Evolutionary conservation across 2,329 filamentous ascomycete genomes (phyloP).

Genomic region (Geosmithia flava): DNA sequence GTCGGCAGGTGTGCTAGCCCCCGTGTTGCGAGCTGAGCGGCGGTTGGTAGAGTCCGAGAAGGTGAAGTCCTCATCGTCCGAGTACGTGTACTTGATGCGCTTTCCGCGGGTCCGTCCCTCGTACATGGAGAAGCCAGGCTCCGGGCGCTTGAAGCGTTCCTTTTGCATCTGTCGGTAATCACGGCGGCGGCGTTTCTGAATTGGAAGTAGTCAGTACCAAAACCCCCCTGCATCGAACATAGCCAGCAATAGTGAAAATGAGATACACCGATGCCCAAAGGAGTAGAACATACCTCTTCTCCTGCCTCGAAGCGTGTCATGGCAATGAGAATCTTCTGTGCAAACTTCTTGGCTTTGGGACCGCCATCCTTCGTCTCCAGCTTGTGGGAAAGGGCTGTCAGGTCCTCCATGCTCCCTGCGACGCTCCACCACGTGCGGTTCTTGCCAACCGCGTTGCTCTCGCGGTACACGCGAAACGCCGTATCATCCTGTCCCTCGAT

Average conservation of each 20-base stretch:
- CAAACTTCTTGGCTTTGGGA: conserved; percentile 66
- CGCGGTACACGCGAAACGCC: conserved; percentile 83
- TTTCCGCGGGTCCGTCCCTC: conserved; percentile 94
- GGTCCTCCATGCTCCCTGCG: conserved; percentile 79
- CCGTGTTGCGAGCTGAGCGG: conserved; percentile 63
- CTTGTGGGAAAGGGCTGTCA: conserved; percentile 63
- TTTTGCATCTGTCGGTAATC: conserved; percentile 83
- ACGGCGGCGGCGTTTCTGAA: conserved; percentile 77
- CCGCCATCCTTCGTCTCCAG: conserved; percentile 66
- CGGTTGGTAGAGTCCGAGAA: conserved; percentile 52
- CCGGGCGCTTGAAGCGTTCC: conserved; percentile 75
- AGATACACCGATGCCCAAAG: neutral
- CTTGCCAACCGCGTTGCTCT: conserved; percentile 71
- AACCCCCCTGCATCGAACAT: neutral
- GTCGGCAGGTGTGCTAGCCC: conserved; percentile 61
- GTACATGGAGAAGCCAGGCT: conserved; percentile 84
- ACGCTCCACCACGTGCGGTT: conserved; percentile 85
- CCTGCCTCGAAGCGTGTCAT: conserved; percentile 86
- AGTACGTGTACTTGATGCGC: conserved; percentile 92
- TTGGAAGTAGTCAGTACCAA: neutral
- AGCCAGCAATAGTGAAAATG: neutral
- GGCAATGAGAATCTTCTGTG: conserved; percentile 64
- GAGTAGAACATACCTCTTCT: conserved; percentile 55
- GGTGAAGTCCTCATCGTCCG: conserved; percentile 70
- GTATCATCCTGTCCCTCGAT: conserved; percentile 93